Evolutionary conservation across 345 rosid genomes (phyloP).

Genomic region (Erodium maritimum): DNA sequence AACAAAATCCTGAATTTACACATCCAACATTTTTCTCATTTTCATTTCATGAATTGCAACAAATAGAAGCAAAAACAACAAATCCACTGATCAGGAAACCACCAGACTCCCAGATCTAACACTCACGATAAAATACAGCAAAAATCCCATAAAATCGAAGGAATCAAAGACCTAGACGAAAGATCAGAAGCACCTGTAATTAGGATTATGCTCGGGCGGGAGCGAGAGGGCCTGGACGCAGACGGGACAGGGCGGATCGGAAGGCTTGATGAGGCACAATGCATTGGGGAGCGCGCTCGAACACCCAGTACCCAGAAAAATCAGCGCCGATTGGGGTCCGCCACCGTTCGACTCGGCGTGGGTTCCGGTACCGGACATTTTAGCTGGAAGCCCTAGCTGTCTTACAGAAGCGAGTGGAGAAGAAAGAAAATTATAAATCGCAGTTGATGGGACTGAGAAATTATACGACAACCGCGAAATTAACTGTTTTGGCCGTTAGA

Average conservation of each 20-base stretch:
- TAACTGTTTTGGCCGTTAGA: too few relatives aligned
- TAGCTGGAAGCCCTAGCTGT: too few relatives aligned
- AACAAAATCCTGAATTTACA: neutral
- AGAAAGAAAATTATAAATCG: too few relatives aligned
- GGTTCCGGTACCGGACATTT: neutral
- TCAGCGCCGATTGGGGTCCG: conserved; percentile 41
- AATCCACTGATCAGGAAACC: neutral
- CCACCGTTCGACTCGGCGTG: conserved; percentile 5
- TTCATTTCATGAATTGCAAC: neutral
- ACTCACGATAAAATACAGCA: too few relatives aligned
- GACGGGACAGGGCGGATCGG: conserved; percentile 72
- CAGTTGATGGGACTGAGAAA: too few relatives aligned
- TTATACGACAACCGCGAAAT: too few relatives aligned
- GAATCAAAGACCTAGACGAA: too few relatives aligned
- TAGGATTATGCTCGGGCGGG: conserved; percentile 79
- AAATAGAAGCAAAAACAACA: neutral
- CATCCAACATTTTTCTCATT: neutral
- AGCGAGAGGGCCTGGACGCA: conserved; percentile 54
- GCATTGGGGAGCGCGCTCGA: conserved; percentile 90
- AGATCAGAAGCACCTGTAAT: conserved; percentile 49
- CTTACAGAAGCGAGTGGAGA: too few relatives aligned
- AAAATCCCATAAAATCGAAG: too few relatives aligned
- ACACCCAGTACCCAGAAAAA: conserved; percentile 94
- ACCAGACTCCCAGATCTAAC: too few relatives aligned
- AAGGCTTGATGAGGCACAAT: conserved; percentile 78